Evolutionary conservation across 129 eudicot species (phyloP).

Genomic region (Flaveria brownii): DNA sequence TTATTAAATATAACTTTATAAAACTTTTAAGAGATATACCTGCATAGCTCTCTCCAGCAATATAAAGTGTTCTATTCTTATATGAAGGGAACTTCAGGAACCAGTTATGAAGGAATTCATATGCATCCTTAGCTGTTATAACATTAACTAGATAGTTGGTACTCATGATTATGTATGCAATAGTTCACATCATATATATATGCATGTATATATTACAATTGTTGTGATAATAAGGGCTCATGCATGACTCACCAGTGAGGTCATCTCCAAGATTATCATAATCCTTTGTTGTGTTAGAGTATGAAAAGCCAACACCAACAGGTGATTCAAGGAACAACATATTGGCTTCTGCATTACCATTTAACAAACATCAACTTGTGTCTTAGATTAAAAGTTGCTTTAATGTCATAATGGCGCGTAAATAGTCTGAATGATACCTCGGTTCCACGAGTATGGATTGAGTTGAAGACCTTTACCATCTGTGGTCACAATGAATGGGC

Average conservation of each 20-base stretch:
- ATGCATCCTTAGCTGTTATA: slow-evolving; percentile 71
- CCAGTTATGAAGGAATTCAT: slow-evolving; percentile 81
- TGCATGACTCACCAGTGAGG: slow-evolving; percentile 56
- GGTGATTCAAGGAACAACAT: slow-evolving; percentile 36
- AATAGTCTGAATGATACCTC: slow-evolving; percentile 41
- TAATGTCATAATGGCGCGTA: neutral
- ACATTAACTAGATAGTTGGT: neutral
- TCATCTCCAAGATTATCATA: slow-evolving; percentile 75
- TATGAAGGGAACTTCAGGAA: slow-evolving; percentile 76
- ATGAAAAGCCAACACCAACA: slow-evolving; percentile 81
- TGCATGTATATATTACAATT: neutral
- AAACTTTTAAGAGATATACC: slow-evolving; percentile 41
- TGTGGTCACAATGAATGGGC: slow-evolving; percentile 72
- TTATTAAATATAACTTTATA: neutral
- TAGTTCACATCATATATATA: neutral
- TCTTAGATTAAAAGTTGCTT: neutral
- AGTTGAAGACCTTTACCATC: slow-evolving; percentile 44
- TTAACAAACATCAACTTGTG: neutral
- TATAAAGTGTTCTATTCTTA: slow-evolving; percentile 47
- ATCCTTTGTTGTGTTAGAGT: slow-evolving; percentile 67
- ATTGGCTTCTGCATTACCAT: slow-evolving; percentile 66
- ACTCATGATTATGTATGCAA: neutral
- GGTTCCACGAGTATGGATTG: slow-evolving; percentile 67
- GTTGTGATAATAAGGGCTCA: neutral
- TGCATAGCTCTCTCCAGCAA: slow-evolving; percentile 97